phyloP scores from a whole-genome alignment of 495 filamentous ascomycete species.

The Lentithecium fluviatile region DNA sequence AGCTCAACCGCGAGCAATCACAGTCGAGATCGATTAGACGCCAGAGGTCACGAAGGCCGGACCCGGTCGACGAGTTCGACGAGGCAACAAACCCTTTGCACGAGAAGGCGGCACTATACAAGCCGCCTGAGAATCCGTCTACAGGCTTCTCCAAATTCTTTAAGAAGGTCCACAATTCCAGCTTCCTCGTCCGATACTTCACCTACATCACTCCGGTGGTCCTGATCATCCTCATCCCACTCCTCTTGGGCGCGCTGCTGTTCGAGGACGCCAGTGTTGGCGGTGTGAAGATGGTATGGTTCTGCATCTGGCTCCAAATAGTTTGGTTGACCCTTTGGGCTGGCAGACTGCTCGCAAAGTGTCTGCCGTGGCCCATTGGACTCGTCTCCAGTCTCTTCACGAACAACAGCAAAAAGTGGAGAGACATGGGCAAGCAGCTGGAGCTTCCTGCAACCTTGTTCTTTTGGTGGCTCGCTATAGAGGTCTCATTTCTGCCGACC shows the following conservation, averaged over 20 bases:
- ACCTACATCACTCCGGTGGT: constrained; percentile 80
- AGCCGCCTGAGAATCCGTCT: constrained; percentile 64
- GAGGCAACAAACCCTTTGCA: constrained; percentile 71
- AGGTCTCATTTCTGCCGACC: constrained; percentile 69
- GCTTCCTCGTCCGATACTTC: constrained; percentile 77
- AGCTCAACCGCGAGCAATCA: constrained; percentile 43
- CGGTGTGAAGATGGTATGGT: constrained; percentile 80
- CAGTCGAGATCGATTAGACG: constrained; percentile 50
- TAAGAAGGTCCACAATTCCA: constrained; percentile 70
- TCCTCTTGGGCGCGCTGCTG: constrained; percentile 71
- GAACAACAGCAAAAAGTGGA: constrained; percentile 92
- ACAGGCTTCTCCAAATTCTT: constrained; percentile 61
- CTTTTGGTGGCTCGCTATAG: constrained; percentile 86
- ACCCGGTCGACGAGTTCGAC: constrained; percentile 82
- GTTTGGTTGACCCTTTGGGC: constrained; percentile 93
- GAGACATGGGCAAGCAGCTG: constrained; percentile 79
- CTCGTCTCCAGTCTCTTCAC: constrained; percentile 73
- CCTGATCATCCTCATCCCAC: constrained; percentile 71
- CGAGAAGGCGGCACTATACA: constrained; percentile 66
- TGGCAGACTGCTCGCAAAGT: constrained; percentile 71
- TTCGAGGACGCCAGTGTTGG: constrained; percentile 68
- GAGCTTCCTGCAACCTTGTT: constrained; percentile 86
- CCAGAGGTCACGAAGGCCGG: constrained; percentile 52
- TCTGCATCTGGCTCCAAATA: constrained; percentile 90
- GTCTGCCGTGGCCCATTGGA: constrained; percentile 66